A percentile compares a stretch with the other conserved stretches of the same genome.
phyloP scores from a whole-genome alignment of 2,329 filamentous ascomycete genomes.

The Cercospora sp. region DNA sequence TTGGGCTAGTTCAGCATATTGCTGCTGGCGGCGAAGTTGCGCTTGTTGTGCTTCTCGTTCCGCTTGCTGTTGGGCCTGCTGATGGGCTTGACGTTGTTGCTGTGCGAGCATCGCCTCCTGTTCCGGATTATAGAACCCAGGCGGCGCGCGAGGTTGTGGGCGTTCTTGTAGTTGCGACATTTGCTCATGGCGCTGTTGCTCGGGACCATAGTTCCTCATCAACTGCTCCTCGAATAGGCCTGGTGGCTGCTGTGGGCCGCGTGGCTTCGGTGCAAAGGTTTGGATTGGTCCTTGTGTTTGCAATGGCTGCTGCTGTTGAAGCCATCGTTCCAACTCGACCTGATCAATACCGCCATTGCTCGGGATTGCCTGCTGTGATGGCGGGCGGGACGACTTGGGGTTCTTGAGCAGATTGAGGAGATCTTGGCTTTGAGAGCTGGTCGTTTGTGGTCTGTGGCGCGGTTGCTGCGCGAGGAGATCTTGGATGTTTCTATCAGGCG shows the following conservation, averaged over 20 bases:
- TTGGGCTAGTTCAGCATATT: slow-evolving; percentile 7
- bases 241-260: slow-evolving; percentile 36
- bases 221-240: slow-evolving; percentile 41
- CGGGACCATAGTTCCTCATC: slow-evolving; percentile 33
- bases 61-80: slow-evolving; percentile 14
- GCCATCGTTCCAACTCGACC: slow-evolving; percentile 38
- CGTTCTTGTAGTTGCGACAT: slow-evolving; percentile 28
- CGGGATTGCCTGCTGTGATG: slow-evolving; percentile 35
- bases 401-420: slow-evolving; percentile 74
- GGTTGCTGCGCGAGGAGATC: slow-evolving; percentile 42
- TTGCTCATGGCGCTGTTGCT: slow-evolving; percentile 25
- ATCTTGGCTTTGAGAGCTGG: slow-evolving; percentile 69
- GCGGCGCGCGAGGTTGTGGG: slow-evolving; percentile 35
- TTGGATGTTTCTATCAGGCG: slow-evolving; percentile 39
- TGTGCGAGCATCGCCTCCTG: slow-evolving; percentile 36
- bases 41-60: slow-evolving; percentile 12
- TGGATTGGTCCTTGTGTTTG: slow-evolving; percentile 15
- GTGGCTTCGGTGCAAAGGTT: slow-evolving; percentile 39
- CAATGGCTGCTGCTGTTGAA: slow-evolving; percentile 33
- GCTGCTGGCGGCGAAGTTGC: slow-evolving; percentile 14
- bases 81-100: slow-evolving; percentile 30
- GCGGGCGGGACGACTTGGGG: slow-evolving; percentile 36
- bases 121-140: slow-evolving; percentile 38
- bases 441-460: slow-evolving; percentile 50
- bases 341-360: slow-evolving; percentile 30